These are phyloP conservation scores for Gelatoporia subvermispora DNA, from an alignment of 768 basidiomycete species.

Conservation along the genomic window DNA sequence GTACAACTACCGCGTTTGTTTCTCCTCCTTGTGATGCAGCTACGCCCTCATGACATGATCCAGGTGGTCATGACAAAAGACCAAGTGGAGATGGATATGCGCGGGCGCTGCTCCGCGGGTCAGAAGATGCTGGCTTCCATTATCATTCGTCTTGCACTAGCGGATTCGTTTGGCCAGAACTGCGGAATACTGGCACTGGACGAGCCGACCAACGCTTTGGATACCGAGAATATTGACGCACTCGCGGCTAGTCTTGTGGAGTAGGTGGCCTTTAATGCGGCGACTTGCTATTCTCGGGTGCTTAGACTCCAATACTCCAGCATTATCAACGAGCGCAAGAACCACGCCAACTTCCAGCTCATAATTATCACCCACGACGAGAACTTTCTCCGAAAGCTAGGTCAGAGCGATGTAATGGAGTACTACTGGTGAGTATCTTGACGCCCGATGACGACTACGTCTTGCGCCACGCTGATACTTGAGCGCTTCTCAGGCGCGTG, in stretches of 20 bases:
- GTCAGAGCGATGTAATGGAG: conserved; percentile 89
- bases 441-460: not conserved
- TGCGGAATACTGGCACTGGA: conserved; percentile 97
- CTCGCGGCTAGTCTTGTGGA: conserved; percentile 88
- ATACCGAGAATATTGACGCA: conserved; percentile 93
- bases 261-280: conserved; percentile 42
- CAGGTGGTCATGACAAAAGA: conserved; percentile 99
- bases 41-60: conserved; percentile 1
- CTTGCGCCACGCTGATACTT: not conserved
- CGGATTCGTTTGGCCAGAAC: conserved; percentile 96
- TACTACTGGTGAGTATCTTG: conserved; percentile 71
- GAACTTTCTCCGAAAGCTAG: conserved; percentile 85
- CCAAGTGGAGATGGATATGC: conserved; percentile 99
- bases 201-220: conserved; percentile 96
- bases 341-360: conserved; percentile 90
- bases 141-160: conserved; percentile 93
- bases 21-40: conserved; percentile 2
- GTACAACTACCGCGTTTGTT: conserved; percentile 90
- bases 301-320: conserved; percentile 33
- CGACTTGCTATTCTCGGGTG: not conserved
- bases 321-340: conserved; percentile 90
- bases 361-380: conserved; percentile 98
- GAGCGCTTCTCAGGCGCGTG: conserved; percentile 60
- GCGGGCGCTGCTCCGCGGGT: conserved; percentile 95
- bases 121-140: conserved; percentile 99